Conservation (phyloP, 1,284 basidiomycete species). For the Ganoderma boninense region DNA sequence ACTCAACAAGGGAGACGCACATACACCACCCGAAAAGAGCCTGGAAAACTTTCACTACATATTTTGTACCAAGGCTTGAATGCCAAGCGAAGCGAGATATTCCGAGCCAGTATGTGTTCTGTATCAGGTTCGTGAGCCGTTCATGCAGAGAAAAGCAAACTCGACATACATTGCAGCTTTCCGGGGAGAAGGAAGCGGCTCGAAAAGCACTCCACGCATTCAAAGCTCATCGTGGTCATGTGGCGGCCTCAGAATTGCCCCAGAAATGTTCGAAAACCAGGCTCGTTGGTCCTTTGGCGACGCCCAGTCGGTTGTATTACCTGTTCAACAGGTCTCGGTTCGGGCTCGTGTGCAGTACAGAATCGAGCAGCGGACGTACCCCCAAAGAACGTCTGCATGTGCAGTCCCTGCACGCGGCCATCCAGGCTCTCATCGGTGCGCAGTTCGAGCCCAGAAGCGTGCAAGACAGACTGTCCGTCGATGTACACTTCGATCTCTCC, state of each 20-base stretch:
- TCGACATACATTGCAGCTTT: background rate
- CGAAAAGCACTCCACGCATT: background rate
- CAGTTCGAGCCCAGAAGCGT: constrained; percentile 51
- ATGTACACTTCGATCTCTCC: constrained; percentile 67
- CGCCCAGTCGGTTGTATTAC: constrained; percentile 65
- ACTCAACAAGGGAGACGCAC: background rate
- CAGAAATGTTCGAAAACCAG: constrained; percentile 70
- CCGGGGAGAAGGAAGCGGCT: too few species aligned
- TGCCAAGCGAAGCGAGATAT: background rate
- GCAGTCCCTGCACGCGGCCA: constrained; percentile 62
- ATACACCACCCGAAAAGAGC: background rate
- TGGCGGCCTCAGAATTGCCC: constrained; percentile 42
- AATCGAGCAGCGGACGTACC: constrained; percentile 46
- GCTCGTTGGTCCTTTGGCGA: constrained; percentile 69
- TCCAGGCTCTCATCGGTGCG: constrained; percentile 47
- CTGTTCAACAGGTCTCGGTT: constrained; percentile 40
- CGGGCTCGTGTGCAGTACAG: background rate
- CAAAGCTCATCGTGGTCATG: constrained; percentile 21
- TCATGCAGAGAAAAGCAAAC: background rate
- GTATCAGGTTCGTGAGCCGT: background rate
- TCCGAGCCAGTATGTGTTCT: background rate
- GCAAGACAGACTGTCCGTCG: constrained; percentile 59
- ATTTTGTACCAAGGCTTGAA: background rate
- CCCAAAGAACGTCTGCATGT: constrained; percentile 82
- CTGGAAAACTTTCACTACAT: background rate